Base-by-base conservation (phyloP, 495 filamentous ascomycete genomes). In the Articulospora tetracladia region DNA sequence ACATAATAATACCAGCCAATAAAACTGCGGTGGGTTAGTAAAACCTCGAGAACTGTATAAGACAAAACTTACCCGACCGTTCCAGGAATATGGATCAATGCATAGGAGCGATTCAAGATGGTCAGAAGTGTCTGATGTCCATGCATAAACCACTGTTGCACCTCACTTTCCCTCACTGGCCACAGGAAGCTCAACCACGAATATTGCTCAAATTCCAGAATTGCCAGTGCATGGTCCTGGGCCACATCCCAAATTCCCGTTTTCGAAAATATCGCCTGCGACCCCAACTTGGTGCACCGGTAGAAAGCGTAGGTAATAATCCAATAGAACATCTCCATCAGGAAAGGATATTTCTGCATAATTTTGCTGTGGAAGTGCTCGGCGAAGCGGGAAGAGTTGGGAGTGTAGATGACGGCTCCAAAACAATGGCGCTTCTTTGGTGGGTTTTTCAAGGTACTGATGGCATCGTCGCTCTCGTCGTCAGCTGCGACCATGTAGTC, bases 281-380 rank as follows among this genome's bases (percentile, higher is more conserved):
- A 77, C 65, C 49, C 76, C 75, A 69, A 22, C 12, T 34, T 57
- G 4, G 66, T 64, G 32, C 53, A 56, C 1, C 81, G 81, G 66
- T 87, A 88, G 66, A 86, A 83, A 34, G 77, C 76, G 66, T 82
- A 88, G 53, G 83, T 88, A 30, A 80, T 68, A 47, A 83, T 80
- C 86, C 86, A 89, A 64, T 90, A 89, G 72, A 86, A 88, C 69
- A 84, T 86, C 68, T 90, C 86, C 36, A 85, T 80, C 55, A 89
- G 67, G 64, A 90, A 90, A 1, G 86, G 86, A 58, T 86, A 79
- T 65, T 81, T 84, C 50, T 76, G 72, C 22, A 90, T 70, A n/a
- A 88, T 69, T n/a, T 79, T 74, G 58, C 81, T 85, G 66, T 87
- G 84, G 32, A 79, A 61, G 61, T 84, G 70, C 53, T 78, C 68